Conservation (phyloP, 176 grass and related monocot species). For the Secale cereale region DNA sequence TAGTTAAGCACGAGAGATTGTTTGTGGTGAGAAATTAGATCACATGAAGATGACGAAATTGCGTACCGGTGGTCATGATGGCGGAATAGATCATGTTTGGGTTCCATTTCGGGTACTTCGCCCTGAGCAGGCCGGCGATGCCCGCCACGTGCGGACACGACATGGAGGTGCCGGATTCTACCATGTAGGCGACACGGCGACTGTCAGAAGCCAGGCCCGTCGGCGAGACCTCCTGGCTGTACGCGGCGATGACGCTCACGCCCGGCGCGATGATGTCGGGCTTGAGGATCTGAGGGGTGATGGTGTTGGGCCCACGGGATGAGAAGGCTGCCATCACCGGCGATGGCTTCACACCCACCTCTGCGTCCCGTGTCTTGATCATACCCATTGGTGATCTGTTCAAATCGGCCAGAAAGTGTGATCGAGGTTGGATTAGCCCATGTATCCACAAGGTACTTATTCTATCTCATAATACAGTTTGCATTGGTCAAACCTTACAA, state of each 20-base stretch:
- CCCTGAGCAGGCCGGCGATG: constrained; percentile 50
- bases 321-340: constrained; percentile 61
- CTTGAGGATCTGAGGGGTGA: constrained; percentile 30
- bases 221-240: constrained; percentile 21
- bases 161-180: constrained; percentile 70
- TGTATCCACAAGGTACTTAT: too few relatives aligned
- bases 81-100: constrained; percentile 66
- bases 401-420: too few relatives aligned
- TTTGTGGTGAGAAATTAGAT: too few relatives aligned
- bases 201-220: constrained; percentile 27
- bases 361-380: constrained; percentile 16
- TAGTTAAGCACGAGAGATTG: too few relatives aligned
- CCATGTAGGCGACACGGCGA: constrained; percentile 45
- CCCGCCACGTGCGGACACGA: constrained; percentile 67
- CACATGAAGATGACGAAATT: too few relatives aligned
- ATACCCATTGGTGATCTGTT: constrained; percentile 8
- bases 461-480: too few relatives aligned
- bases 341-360: constrained; percentile 47
- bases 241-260: constrained; percentile 57
- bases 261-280: constrained; percentile 66
- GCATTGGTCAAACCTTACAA: too few relatives aligned
- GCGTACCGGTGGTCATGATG: constrained; percentile 74
- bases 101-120: constrained; percentile 42
- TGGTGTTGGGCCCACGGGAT: constrained; percentile 52
- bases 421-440: too few relatives aligned